phyloP scores from a whole-genome alignment of 208 protist genomes.

The Spongospora subterranea region DNA sequence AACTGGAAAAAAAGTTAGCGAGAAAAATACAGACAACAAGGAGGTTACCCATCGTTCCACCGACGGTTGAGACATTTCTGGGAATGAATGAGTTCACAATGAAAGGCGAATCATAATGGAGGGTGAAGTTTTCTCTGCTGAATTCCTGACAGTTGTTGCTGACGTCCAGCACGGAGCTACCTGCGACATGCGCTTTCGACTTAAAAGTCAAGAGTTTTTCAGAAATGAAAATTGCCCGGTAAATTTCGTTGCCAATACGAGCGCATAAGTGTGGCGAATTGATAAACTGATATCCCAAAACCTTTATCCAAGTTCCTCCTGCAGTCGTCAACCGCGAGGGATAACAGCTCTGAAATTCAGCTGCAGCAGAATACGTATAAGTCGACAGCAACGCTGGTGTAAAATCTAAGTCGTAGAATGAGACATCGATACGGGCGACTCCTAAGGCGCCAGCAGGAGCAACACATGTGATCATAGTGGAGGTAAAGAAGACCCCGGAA shows the following conservation, averaged over 20 bases:
- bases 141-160: constrained; percentile 39
- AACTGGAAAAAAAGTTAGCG: not conserved
- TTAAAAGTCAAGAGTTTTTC: not conserved
- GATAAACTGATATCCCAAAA: not conserved
- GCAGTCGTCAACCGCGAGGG: not conserved
- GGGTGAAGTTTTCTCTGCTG: not conserved
- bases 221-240: not conserved
- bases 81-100: not conserved
- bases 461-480: not conserved
- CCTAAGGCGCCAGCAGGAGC: not conserved
- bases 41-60: not conserved
- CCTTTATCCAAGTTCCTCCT: not conserved
- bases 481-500: not conserved
- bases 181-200: not conserved
- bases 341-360: not conserved
- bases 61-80: not conserved
- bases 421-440: not conserved
- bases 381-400: not conserved
- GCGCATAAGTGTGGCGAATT: not conserved
- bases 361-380: not conserved
- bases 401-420: not conserved
- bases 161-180: not conserved
- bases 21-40: not conserved
- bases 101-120: not conserved
- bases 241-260: not conserved